Conservation (phyloP, 2,329 filamentous ascomycete genomes). For the Clathrospora elynae region DNA sequence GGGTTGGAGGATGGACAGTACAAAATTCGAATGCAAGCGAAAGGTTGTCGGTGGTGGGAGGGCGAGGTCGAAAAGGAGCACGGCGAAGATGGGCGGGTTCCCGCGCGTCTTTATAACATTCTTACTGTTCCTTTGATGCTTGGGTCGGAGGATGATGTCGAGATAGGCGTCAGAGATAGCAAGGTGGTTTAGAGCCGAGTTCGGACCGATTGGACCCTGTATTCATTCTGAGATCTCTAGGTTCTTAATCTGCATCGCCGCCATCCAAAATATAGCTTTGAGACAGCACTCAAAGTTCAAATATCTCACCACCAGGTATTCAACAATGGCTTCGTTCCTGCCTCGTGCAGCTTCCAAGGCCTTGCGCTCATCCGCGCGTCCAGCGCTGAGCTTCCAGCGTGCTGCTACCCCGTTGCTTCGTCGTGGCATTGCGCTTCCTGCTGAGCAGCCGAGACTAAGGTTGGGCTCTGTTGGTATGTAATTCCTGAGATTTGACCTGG, state of each 20-base stretch:
- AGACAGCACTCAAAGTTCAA: slow-evolving; percentile 1
- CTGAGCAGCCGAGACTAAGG: slow-evolving; percentile 51
- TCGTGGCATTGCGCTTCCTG: slow-evolving; percentile 45
- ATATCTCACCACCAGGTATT: slow-evolving; percentile 2
- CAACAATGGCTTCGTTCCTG: slow-evolving; percentile 44
- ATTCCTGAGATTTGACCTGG: not conserved
- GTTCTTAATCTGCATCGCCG: slow-evolving; percentile 4
- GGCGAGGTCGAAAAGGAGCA: slow-evolving; percentile 1
- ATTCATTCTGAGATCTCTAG: slow-evolving; percentile 12
- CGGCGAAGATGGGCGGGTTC: slow-evolving; percentile 1
- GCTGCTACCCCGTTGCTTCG: slow-evolving; percentile 42
- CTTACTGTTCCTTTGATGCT: slow-evolving; percentile 5
- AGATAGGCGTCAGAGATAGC: slow-evolving; percentile 1
- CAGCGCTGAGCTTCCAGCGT: slow-evolving; percentile 33
- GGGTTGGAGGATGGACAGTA: not conserved
- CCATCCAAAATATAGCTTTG: slow-evolving; percentile 4
- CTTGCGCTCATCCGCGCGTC: slow-evolving; percentile 35
- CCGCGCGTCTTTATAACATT: not conserved
- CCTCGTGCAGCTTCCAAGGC: slow-evolving; percentile 45
- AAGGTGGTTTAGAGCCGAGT: slow-evolving; percentile 6
- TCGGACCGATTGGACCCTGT: slow-evolving; percentile 11
- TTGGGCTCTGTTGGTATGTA: slow-evolving; percentile 49
- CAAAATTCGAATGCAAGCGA: slow-evolving; percentile 1
- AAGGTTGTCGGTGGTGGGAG: slow-evolving; percentile 5
- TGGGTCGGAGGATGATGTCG: slow-evolving; percentile 2